Evolutionary conservation across 257 asterid genomes (phyloP).

Genomic region (Coffea eugenioides): DNA sequence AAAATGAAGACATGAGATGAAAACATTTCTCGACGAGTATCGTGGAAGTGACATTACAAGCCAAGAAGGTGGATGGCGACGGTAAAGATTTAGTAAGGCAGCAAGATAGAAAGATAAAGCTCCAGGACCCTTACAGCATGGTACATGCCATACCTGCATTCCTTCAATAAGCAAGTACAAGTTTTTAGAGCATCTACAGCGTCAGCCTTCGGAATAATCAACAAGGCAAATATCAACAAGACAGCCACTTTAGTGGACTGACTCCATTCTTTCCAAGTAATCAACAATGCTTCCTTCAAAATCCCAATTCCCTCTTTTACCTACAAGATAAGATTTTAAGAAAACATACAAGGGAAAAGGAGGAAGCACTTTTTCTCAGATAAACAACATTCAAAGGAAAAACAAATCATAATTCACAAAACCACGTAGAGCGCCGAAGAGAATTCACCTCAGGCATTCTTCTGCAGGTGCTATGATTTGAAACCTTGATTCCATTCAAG

Average conservation of each 20-base stretch:
- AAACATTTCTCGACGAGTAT: neutral
- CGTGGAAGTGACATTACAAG: neutral
- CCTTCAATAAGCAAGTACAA: slow-evolving; percentile 79
- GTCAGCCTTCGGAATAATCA: slow-evolving; percentile 68
- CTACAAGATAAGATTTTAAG: slow-evolving; percentile 30
- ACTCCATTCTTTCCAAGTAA: slow-evolving; percentile 53
- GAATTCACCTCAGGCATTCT: slow-evolving; percentile 48
- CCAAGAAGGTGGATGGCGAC: neutral
- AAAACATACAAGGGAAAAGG: slow-evolving; percentile 2
- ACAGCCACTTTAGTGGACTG: slow-evolving; percentile 53
- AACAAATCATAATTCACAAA: slow-evolving; percentile 1
- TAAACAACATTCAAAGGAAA: neutral
- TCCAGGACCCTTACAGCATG: neutral
- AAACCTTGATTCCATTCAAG: slow-evolving; percentile 28
- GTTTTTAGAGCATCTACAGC: slow-evolving; percentile 93
- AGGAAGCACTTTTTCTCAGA: neutral
- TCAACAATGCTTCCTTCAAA: slow-evolving; percentile 31
- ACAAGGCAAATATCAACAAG: slow-evolving; percentile 50
- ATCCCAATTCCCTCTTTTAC: slow-evolving; percentile 36
- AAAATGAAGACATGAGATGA: too few species aligned
- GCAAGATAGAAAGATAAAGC: neutral
- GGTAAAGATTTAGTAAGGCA: neutral
- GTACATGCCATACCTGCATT: slow-evolving; percentile 68
- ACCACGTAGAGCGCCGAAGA: neutral
- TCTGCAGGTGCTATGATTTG: slow-evolving; percentile 19